Conservation (phyloP, 176 grass and related monocot genomes). For the Oryza meridionalis region DNA sequence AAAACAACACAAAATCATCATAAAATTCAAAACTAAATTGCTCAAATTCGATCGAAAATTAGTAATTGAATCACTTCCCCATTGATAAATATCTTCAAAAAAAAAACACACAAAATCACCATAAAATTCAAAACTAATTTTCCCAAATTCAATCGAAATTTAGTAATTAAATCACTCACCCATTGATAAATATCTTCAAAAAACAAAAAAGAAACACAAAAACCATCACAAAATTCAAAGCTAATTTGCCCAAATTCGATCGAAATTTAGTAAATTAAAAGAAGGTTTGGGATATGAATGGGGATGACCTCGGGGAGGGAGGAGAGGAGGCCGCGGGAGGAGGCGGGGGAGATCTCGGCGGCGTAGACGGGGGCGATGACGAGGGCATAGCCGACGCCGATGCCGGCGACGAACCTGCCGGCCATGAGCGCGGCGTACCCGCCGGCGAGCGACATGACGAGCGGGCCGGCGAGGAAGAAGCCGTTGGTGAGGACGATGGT, state of each 20-base stretch:
- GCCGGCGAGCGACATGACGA: conserved; percentile 55
- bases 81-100: no score
- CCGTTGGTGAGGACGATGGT: conserved; percentile 68
- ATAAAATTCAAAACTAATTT: no score
- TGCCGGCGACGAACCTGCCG: conserved; percentile 54
- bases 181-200: no score
- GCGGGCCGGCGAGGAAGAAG: conserved; percentile 67
- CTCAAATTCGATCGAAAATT: no score
- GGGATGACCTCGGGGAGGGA: conserved; percentile 58
- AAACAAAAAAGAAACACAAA: no score
- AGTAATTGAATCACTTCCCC: no score
- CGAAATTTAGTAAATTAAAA: no score
- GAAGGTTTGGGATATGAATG: background rate
- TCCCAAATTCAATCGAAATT: no score
- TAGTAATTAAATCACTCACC: no score
- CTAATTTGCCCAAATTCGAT: no score
- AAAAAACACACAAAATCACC: no score
- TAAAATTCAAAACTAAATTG: no score
- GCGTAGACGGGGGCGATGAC: conserved; percentile 77
- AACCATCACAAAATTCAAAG: background rate
- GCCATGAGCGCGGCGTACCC: conserved; percentile 55
- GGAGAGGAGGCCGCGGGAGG: conserved; percentile 64
- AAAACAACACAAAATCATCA: background rate
- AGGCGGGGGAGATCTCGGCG: conserved; percentile 68
- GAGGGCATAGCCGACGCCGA: conserved; percentile 68